phyloP scores from a whole-genome alignment of 2,329 filamentous ascomycete genomes.

The Pseudovirgaria hyperparasitica region DNA sequence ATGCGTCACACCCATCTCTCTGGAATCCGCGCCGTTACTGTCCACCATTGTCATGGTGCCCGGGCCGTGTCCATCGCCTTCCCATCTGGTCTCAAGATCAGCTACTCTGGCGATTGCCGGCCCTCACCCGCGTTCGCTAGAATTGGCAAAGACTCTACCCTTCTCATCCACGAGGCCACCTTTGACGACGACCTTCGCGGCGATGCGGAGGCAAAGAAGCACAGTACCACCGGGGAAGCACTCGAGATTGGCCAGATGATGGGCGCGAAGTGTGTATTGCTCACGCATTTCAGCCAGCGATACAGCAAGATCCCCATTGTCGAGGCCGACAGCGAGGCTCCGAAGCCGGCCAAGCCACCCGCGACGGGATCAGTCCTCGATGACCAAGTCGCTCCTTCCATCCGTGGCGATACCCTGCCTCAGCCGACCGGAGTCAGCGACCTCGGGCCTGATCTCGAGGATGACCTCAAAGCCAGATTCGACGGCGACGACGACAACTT shows the following conservation, averaged over 20 bases:
- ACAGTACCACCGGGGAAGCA: conserved; percentile 80
- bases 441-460: too few species aligned
- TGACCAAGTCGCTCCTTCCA: too few species aligned
- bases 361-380: too few species aligned
- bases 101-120: conserved; percentile 89
- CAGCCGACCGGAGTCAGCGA: too few species aligned
- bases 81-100: conserved; percentile 60
- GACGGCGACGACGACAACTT: background rate
- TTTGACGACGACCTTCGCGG: conserved; percentile 74
- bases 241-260: conserved; percentile 65
- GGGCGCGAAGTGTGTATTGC: conserved; percentile 64
- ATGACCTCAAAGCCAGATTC: conserved; percentile 1
- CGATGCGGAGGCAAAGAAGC: conserved; percentile 78
- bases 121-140: conserved; percentile 52
- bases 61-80: conserved; percentile 69
- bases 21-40: conserved; percentile 52
- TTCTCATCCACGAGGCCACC: conserved; percentile 90
- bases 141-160: conserved; percentile 62
- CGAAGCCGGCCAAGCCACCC: too few species aligned
- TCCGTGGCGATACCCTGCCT: too few species aligned
- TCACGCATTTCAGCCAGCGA: conserved; percentile 92
- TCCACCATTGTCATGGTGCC: conserved; percentile 69
- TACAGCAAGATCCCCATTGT: conserved; percentile 64
- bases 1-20: conserved; percentile 37
- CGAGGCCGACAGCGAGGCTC: too few species aligned